Percentiles rank a stretch among this genome's conserved stretches.
Evolutionary conservation across 2,329 filamentous ascomycete species (phyloP).

Genomic region (Pseudogymnoascus sp.): DNA sequence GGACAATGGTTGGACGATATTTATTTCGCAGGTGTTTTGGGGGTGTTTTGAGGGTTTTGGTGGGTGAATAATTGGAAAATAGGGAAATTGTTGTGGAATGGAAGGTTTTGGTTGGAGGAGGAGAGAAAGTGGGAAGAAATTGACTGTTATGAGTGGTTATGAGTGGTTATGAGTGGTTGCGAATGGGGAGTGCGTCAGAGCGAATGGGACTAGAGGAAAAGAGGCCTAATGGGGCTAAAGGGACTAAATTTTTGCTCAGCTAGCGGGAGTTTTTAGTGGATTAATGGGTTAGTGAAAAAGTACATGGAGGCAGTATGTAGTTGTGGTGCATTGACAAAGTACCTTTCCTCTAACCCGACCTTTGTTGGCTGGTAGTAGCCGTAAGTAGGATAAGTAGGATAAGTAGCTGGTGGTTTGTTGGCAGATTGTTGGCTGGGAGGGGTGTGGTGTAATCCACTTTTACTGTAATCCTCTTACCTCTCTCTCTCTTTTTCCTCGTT

Average conservation of each 20-base stretch:
- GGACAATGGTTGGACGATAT: background rate
- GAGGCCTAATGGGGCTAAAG: background rate
- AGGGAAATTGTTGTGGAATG: background rate
- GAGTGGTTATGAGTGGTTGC: background rate
- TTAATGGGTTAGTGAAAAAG: background rate
- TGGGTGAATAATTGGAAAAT: background rate
- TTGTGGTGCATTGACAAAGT: background rate
- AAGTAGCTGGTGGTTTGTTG: background rate
- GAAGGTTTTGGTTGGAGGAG: background rate
- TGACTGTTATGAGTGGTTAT: constrained; percentile 1
- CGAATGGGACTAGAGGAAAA: background rate
- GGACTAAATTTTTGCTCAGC: background rate
- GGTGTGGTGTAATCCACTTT: too few species aligned
- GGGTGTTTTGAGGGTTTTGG: background rate
- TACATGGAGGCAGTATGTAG: background rate
- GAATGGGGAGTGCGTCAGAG: background rate
- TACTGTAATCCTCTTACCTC: too few species aligned
- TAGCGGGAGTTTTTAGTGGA: background rate
- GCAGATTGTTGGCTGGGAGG: background rate
- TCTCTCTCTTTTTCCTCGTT: background rate
- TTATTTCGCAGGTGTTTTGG: background rate
- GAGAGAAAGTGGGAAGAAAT: constrained; percentile 1
- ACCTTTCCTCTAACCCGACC: background rate
- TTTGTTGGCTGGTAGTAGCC: too few species aligned
- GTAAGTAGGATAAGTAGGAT: too few species aligned